Base-by-base conservation (phyloP, 176 grass and related monocot species). In the Miscanthus lutarioriparius region DNA sequence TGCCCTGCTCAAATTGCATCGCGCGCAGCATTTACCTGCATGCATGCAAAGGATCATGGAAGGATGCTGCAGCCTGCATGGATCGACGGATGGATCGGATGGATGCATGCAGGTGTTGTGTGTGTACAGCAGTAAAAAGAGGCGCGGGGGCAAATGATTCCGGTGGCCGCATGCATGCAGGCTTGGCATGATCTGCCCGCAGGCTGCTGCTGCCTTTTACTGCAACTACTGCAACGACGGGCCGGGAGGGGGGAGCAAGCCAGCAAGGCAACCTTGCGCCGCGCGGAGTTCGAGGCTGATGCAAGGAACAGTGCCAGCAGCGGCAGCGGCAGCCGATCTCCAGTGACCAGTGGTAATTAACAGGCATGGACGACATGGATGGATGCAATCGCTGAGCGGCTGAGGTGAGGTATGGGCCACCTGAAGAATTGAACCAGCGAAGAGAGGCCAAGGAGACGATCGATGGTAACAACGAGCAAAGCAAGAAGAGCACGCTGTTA, bases 281-380 rank as follows among this genome's bases (percentile, higher is more conserved):
- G 36, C 83, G 26, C 58, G 67, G 62, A 90, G 84, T 90, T 86
- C 73, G 89, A 90, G 84, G 89, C 84, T 87, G 89, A 90, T 80
- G 89, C 84, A 79, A 87, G 75, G 75, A 80, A 80, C 80, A 87
- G 89, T 87, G 17, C 27, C 54, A 38, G 82, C 82, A 23, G 79
- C 27, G 9, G 81, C 64, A 14, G 74, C 44, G 13, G 7, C 38
- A 13, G 13, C 44, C 27, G 19, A 64, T 67, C 41, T 84, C 15
- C 84, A 63, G 84, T 28, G 72, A 15, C 40, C 39, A 27, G 43
- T 10, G 65, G 83, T 58, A 86, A 90, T 83, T 83, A 86, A 73
- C 80, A 78, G 80, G 88, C 88, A 90, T 90, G 88, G 88, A 86
- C 26, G 72, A 25, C 67, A 68, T 40, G 82, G 85, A 23, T 40